Base-by-base conservation (phyloP, 2,329 filamentous ascomycete genomes). In the Chalaropsis thielavioides region DNA sequence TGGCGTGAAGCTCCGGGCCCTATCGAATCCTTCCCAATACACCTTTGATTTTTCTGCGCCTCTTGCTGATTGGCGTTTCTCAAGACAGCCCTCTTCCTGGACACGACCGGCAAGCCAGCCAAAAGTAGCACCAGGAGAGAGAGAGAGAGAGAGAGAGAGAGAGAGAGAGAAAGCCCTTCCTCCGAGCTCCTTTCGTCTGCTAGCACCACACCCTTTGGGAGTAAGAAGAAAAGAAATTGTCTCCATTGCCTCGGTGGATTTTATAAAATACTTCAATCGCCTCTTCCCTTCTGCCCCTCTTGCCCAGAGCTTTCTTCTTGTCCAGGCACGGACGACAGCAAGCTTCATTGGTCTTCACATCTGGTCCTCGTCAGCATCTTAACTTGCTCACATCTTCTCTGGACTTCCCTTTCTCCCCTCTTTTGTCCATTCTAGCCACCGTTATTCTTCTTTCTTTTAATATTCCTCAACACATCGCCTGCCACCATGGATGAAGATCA, bases 401-500 rank as follows among this genome's bases (percentile, higher is more conserved):
- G 19, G 8, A 19, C 19, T 3, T 11, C 4, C 3, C 40, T 49
- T 49, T 49, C 27, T 24, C 6, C 24, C 27, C 13, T n/a, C 19
- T 40, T 40, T 17, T 31, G 44, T 38, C 11, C 35, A 1, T 13
- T 41, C 43, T n/a, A 5, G 40, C 22, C 35, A 19, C 8, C 44
- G 1, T 49, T 27, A 10, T 51, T 49, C 27, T 54, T 62, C 35
- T 40, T 27, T 56, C 44, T 56, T 27, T 6, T n/a, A 22, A 17
- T 15, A 8, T 15, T 61, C 61, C 8, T 11, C 31, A 41, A 2
- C 13, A 56, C 51, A 22, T 10, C 43, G 6, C 49, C 5, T 59
- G 51, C 35, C 64, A 70, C 64, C 65, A 83, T 83, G 81, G 81
- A 84, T 68, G 81, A 84, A 70, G 79, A 82, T 68, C 78, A 81